Percentiles rank a stretch among this genome's conserved stretches.
Conservation (phyloP, 805 yeast genomes). For the Vanderwaltozyma polyspora region DNA sequence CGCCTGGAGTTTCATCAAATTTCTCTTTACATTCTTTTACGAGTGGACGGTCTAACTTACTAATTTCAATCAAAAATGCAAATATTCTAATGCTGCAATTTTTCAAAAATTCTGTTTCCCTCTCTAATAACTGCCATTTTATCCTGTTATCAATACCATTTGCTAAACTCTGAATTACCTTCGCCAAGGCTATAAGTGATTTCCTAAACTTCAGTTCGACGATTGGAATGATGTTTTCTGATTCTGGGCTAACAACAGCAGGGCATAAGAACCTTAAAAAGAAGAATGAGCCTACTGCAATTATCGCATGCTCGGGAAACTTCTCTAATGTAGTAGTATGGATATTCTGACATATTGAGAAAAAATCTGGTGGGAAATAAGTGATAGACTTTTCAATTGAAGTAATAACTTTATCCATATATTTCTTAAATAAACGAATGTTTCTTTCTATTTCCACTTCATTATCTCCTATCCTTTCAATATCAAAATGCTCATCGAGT, state of each 20-base stretch:
- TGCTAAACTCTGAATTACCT: constrained; percentile 72
- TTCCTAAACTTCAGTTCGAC: constrained; percentile 38
- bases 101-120: constrained; percentile 30
- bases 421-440: constrained; percentile 39
- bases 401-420: constrained; percentile 43
- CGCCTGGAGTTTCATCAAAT: constrained; percentile 6
- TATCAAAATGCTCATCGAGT: constrained; percentile 44
- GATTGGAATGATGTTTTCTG: constrained; percentile 28
- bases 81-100: constrained; percentile 29
- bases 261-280: constrained; percentile 76
- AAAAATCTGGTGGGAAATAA: constrained; percentile 56
- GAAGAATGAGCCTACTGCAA: constrained; percentile 75
- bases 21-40: constrained; percentile 3
- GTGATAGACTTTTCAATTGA: constrained; percentile 43
- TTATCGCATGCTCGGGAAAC: constrained; percentile 51
- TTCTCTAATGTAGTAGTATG: constrained; percentile 40
- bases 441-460: constrained; percentile 31
- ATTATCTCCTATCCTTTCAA: constrained; percentile 38
- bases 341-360: constrained; percentile 56
- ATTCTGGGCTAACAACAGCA: constrained; percentile 82
- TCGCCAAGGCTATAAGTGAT: constrained; percentile 64
- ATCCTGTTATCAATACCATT: constrained; percentile 57
- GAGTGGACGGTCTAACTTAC: constrained; percentile 14
- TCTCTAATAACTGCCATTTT: constrained; percentile 46
- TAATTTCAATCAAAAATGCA: constrained; percentile 29